These are phyloP conservation scores for Intubia oerlemansii DNA, from an alignment of 2,329 filamentous ascomycete genomes.

Conservation along the genomic window DNA sequence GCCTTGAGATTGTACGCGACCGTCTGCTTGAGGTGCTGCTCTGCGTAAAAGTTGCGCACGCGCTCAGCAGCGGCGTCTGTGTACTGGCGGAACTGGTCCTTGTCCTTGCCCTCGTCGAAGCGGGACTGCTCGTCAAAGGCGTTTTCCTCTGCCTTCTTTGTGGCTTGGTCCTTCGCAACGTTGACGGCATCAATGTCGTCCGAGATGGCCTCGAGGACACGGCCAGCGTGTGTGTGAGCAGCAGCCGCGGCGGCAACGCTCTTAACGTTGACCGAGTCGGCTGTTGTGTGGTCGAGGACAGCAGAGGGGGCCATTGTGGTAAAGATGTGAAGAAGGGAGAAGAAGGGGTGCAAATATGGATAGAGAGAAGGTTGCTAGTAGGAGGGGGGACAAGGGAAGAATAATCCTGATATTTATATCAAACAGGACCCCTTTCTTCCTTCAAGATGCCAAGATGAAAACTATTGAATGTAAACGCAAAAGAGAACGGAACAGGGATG, in stretches of 20 bases:
- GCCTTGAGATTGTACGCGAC: slow-evolving; percentile 70
- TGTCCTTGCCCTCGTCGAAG: slow-evolving; percentile 15
- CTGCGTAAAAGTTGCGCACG: slow-evolving; percentile 71
- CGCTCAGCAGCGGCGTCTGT: slow-evolving; percentile 63
- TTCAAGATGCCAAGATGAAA: too few species aligned
- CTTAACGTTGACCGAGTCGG: too few species aligned
- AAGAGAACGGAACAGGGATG: too few species aligned
- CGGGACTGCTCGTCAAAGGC: slow-evolving; percentile 8
- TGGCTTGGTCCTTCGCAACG: slow-evolving; percentile 10
- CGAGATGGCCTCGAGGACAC: slow-evolving; percentile 14
- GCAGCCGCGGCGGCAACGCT: slow-evolving; percentile 2
- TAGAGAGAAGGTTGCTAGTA: too few species aligned
- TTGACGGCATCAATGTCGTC: slow-evolving; percentile 16
- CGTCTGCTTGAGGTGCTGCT: slow-evolving; percentile 50
- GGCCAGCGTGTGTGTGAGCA: slow-evolving; percentile 7
- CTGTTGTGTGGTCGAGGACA: slow-evolving; percentile 8
- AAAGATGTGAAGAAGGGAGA: not conserved
- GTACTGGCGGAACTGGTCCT: slow-evolving; percentile 38
- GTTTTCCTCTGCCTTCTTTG: slow-evolving; percentile 1
- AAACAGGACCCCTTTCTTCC: too few species aligned
- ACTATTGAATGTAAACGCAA: too few species aligned
- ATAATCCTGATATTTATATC: too few species aligned
- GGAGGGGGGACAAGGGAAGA: not conserved
- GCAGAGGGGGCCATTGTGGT: slow-evolving; percentile 13
- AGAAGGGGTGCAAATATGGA: not conserved